phyloP scores from a whole-genome alignment of 164 flowering plant genomes.

The Annona squamosa region DNA sequence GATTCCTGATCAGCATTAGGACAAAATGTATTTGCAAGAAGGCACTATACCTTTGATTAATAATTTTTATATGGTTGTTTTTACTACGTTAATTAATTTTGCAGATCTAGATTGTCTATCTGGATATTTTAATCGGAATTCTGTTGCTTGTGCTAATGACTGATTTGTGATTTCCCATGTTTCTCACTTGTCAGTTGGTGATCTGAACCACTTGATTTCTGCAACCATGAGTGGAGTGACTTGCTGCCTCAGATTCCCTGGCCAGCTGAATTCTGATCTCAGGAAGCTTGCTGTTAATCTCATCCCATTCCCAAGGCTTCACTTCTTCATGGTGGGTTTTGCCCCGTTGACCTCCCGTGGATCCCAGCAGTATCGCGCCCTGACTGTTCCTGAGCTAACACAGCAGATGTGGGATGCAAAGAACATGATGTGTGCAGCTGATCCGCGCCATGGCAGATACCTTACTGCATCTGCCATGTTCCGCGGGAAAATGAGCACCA shows the following conservation, averaged over 20 bases:
- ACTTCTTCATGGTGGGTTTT: slow-evolving; percentile 65
- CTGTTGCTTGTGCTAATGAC: not conserved
- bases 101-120: too few species aligned
- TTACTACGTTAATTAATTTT: too few species aligned
- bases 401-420: slow-evolving; percentile 72
- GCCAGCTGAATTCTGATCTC: slow-evolving; percentile 58
- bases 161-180: not conserved
- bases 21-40: too few species aligned
- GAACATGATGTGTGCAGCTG: slow-evolving; percentile 70
- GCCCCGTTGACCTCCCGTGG: slow-evolving; percentile 65
- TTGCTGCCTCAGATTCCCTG: slow-evolving; percentile 62
- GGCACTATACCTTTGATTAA: too few species aligned
- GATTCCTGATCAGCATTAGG: too few species aligned
- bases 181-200: slow-evolving; percentile 40
- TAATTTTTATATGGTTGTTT: too few species aligned
- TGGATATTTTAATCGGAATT: not conserved
- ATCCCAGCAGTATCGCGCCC: slow-evolving; percentile 56
- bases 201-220: slow-evolving; percentile 55
- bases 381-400: slow-evolving; percentile 59
- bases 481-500: slow-evolving; percentile 66
- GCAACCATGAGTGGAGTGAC: slow-evolving; percentile 70
- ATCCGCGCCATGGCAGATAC: slow-evolving; percentile 58
- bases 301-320: slow-evolving; percentile 65
- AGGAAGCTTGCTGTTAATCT: slow-evolving; percentile 60
- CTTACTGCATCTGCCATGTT: slow-evolving; percentile 70